phyloP scores from a whole-genome alignment of 2,329 filamentous ascomycete genomes.

The Xylariaceae sp. region DNA sequence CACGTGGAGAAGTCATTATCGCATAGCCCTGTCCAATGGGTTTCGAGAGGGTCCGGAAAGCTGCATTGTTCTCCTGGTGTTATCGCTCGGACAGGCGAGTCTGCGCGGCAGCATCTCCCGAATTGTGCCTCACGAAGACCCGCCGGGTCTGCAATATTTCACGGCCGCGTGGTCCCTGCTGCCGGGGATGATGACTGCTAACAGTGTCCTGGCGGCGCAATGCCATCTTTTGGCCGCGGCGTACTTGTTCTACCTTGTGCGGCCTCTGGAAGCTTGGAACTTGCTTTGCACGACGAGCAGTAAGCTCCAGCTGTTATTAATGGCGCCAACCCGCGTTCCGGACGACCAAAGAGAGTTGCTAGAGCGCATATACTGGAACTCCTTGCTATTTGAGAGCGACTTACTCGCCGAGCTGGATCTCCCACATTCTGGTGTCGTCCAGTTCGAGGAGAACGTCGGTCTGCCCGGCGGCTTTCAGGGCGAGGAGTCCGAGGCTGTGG shows the following conservation, averaged over 20 bases:
- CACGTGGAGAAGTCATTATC: slow-evolving; percentile 71
- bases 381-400: slow-evolving; percentile 74
- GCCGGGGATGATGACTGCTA: slow-evolving; percentile 72
- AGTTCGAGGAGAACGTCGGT: slow-evolving; percentile 74
- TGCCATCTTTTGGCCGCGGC: slow-evolving; percentile 76
- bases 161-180: slow-evolving; percentile 73
- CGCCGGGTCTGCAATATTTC: slow-evolving; percentile 73
- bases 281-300: slow-evolving; percentile 73
- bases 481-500: slow-evolving; percentile 57
- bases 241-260: slow-evolving; percentile 76
- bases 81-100: slow-evolving; percentile 72
- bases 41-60: slow-evolving; percentile 76
- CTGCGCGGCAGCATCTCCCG: slow-evolving; percentile 70
- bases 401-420: slow-evolving; percentile 73
- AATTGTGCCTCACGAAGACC: slow-evolving; percentile 61
- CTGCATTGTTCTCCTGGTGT: slow-evolving; percentile 72
- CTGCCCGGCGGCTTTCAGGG: slow-evolving; percentile 73
- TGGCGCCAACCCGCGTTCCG: slow-evolving; percentile 65
- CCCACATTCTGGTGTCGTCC: slow-evolving; percentile 75
- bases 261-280: slow-evolving; percentile 78
- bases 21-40: slow-evolving; percentile 66
- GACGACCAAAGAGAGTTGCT: slow-evolving; percentile 65
- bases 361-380: slow-evolving; percentile 80
- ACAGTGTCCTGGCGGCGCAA: slow-evolving; percentile 71
- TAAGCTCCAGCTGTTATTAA: slow-evolving; percentile 73